Conservation (phyloP, 2,329 filamentous ascomycete genomes). For the Davidsoniella australis region DNA sequence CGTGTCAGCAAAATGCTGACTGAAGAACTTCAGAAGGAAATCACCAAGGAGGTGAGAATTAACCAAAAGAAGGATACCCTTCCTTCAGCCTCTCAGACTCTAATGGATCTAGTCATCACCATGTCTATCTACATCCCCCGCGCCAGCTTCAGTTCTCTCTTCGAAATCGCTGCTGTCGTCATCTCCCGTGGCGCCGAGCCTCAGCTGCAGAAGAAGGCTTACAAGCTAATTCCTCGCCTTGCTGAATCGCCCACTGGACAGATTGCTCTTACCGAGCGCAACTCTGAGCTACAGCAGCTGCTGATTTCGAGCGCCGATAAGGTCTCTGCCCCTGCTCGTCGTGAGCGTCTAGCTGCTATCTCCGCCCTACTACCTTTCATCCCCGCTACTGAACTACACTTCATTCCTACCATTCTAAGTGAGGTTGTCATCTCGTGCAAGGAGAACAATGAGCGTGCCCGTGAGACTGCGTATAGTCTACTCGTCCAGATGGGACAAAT, state of each 20-base stretch:
- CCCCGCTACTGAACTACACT: conserved; percentile 64
- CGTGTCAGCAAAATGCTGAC: conserved; percentile 76
- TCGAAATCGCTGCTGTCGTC: conserved; percentile 70
- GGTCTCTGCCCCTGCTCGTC: conserved; percentile 67
- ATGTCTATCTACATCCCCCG: conserved; percentile 86
- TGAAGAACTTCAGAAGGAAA: conserved; percentile 40
- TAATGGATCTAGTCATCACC: conserved; percentile 93
- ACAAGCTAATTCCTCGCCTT: conserved; percentile 88
- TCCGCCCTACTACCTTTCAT: conserved; percentile 64
- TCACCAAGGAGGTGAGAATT: conserved; percentile 45
- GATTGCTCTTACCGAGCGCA: conserved; percentile 59
- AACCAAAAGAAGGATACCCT: conserved; percentile 44
- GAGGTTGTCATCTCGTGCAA: conserved; percentile 95
- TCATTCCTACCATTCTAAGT: conserved; percentile 78
- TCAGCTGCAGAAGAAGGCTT: conserved; percentile 95
- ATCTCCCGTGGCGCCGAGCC: conserved; percentile 70
- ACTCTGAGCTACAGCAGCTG: conserved; percentile 62
- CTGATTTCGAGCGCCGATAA: conserved; percentile 67
- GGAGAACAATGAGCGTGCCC: conserved; percentile 89
- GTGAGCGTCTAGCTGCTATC: conserved; percentile 74
- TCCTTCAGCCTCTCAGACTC: conserved; percentile 82
- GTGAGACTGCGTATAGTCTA: conserved; percentile 77
- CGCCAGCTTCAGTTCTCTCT: conserved; percentile 68
- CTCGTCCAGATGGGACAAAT: conserved; percentile 76
- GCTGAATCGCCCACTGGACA: conserved; percentile 64